These are phyloP conservation scores for Chloromonas sp. DNA, from an alignment of 163 green algal genomes.

Conservation along the genomic window DNA sequence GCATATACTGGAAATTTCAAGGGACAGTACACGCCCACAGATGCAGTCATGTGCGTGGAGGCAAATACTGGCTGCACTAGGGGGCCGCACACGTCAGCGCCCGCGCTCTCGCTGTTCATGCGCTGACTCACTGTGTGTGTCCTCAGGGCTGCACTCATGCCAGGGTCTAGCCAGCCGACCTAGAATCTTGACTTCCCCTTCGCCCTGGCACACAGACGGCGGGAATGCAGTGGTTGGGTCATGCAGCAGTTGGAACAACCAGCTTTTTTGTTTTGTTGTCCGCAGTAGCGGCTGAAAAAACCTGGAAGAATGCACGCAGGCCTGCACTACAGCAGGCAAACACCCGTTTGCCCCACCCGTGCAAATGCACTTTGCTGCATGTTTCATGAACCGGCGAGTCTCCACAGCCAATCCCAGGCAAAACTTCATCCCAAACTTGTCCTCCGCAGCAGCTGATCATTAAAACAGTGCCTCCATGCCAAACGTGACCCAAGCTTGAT, in stretches of 20 bases:
- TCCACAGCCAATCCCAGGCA: background rate
- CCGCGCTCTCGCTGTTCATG: too few relatives aligned
- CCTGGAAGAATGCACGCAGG: background rate
- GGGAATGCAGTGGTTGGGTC: background rate
- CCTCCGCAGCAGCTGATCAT: background rate
- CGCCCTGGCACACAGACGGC: conserved; percentile 40
- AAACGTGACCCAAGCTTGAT: too few relatives aligned
- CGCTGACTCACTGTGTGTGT: conserved; percentile 47
- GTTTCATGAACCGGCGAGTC: background rate
- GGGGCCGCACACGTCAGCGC: too few relatives aligned
- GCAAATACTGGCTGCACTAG: background rate
- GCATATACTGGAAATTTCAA: too few relatives aligned
- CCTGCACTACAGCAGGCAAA: background rate
- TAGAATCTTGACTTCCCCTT: conserved; percentile 89
- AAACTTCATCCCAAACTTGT: background rate
- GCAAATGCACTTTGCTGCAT: background rate
- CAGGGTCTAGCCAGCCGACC: conserved; percentile 53
- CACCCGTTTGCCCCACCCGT: background rate
- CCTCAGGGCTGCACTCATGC: conserved; percentile 12
- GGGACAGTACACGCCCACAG: too few relatives aligned
- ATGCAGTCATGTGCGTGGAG: background rate
- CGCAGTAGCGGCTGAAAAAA: background rate
- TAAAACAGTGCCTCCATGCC: too few relatives aligned
- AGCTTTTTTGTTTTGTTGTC: background rate
- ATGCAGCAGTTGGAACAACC: background rate